Evolutionary conservation across 2,329 filamentous ascomycete species (phyloP).

Genomic region (Neoscytalidium dimidiatum): DNA sequence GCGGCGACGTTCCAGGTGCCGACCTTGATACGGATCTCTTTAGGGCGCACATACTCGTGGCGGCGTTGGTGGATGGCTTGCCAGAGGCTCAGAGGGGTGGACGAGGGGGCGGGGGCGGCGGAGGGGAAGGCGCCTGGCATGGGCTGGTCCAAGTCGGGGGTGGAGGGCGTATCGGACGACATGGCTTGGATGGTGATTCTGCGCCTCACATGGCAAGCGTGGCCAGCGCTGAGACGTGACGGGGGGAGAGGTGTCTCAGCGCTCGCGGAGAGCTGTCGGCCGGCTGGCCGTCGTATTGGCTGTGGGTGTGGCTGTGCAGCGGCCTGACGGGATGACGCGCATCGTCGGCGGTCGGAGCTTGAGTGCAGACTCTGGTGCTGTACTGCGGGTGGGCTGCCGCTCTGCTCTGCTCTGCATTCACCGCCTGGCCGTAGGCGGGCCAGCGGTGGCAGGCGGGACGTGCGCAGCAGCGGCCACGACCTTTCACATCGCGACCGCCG

Average conservation of each 20-base stretch:
- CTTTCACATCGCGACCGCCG: neutral
- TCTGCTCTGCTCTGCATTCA: too few species aligned
- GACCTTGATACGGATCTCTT: constrained; percentile 80
- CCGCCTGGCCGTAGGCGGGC: neutral
- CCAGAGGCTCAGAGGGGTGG: constrained; percentile 51
- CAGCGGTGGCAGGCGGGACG: neutral
- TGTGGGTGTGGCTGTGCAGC: neutral
- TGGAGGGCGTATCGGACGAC: constrained; percentile 30
- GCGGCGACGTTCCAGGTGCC: constrained; percentile 95
- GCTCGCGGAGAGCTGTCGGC: neutral
- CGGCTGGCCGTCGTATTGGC: neutral
- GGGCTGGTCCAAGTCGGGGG: constrained; percentile 42
- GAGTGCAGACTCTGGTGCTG: too few species aligned
- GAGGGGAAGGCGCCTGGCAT: constrained; percentile 53
- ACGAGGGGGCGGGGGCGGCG: constrained; percentile 23
- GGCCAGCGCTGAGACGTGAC: neutral
- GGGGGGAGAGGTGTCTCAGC: neutral
- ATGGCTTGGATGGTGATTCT: neutral
- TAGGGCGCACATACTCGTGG: constrained; percentile 75
- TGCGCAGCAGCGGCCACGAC: neutral
- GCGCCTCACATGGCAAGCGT: constrained; percentile 10
- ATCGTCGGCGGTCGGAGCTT: neutral
- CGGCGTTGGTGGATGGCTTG: constrained; percentile 69
- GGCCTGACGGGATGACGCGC: neutral
- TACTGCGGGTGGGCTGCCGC: too few species aligned